Percentiles rank a stretch among this genome's conserved stretches.
phyloP scores from a whole-genome alignment of 495 filamentous ascomycete genomes.

The Neurospora sublineolata region DNA sequence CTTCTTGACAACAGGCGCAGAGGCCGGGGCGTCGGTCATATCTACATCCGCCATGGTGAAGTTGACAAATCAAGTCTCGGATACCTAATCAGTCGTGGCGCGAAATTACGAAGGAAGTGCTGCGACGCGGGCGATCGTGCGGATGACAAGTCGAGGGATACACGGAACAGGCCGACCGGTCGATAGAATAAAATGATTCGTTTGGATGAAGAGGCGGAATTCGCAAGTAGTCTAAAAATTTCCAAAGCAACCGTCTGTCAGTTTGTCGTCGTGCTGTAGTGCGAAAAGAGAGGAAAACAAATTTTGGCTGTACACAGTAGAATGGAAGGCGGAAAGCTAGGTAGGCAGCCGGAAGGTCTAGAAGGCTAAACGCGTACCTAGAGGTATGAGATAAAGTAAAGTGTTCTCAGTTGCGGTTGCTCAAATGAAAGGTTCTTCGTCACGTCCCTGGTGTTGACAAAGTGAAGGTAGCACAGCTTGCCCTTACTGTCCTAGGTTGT shows the following conservation, averaged over 20 bases:
- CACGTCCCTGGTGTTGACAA: not conserved
- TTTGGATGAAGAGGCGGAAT: not conserved
- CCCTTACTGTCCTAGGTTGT: not conserved
- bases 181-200: not conserved
- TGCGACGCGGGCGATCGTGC: not conserved
- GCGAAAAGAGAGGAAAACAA: not conserved
- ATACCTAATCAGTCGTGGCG: not conserved
- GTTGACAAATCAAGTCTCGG: not conserved
- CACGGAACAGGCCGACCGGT: not conserved
- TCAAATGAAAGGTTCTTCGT: not conserved
- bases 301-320: not conserved
- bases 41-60: constrained; percentile 86
- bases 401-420: not conserved
- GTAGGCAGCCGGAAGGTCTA: not conserved
- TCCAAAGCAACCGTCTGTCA: not conserved
- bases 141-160: not conserved
- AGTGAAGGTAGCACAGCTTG: not conserved
- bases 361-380: not conserved
- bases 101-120: not conserved
- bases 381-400: not conserved
- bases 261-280: not conserved
- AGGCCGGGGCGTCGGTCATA: constrained; percentile 76
- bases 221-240: not conserved
- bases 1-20: constrained; percentile 46
- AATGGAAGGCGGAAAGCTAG: not conserved